phyloP scores from a whole-genome alignment of 2,329 filamentous ascomycete species.

The Aspergillus sp. region DNA sequence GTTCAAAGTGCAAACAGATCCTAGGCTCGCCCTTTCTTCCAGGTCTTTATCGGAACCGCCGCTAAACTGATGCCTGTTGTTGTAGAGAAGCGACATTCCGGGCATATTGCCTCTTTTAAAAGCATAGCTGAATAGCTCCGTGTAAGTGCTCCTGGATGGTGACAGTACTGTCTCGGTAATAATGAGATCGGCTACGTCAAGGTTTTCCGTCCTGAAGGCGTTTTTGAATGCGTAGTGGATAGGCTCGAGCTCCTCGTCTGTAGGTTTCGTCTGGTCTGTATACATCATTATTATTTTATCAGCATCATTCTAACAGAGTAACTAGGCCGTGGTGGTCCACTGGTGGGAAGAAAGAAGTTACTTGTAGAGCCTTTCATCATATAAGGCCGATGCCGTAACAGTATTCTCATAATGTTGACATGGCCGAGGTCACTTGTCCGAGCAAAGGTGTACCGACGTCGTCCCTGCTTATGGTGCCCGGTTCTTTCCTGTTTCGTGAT shows the following conservation, averaged over 20 bases:
- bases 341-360: not conserved
- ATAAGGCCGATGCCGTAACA: not conserved
- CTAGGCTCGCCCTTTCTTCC: not conserved
- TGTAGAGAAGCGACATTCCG: not conserved
- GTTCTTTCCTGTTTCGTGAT: not conserved
- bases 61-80: not conserved
- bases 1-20: not conserved
- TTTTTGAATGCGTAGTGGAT: not conserved
- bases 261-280: not conserved
- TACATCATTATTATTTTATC: not conserved
- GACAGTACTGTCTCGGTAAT: not conserved
- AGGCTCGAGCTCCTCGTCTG: not conserved
- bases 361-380: not conserved
- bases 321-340: not conserved
- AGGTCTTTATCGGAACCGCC: not conserved
- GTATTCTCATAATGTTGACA: not conserved
- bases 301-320: not conserved
- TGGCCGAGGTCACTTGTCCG: not conserved
- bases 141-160: not conserved
- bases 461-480: too few relatives aligned
- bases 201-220: not conserved
- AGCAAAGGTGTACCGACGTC: not conserved
- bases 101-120: too few relatives aligned
- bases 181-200: not conserved
- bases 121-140: too few relatives aligned